These are phyloP conservation scores for Ilex aquifolium DNA, from an alignment of 257 asterid species.

Conservation along the genomic window DNA sequence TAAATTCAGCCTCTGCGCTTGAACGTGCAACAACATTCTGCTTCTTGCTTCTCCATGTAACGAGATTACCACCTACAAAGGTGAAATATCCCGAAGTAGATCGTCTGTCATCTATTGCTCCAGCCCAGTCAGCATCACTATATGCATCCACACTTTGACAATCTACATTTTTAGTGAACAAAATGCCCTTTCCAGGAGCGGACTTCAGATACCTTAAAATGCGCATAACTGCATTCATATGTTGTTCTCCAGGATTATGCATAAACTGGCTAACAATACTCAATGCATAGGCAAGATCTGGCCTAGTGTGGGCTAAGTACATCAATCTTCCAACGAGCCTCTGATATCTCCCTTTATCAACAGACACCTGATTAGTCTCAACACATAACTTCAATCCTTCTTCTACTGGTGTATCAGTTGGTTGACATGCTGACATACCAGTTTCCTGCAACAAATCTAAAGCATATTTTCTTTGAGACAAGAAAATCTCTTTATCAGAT, in stretches of 20 bases:
- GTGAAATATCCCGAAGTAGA: too few species aligned
- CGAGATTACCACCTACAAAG: too few species aligned
- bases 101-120: too few species aligned
- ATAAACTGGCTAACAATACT: too few species aligned
- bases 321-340: too few species aligned
- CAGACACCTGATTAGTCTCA: neutral
- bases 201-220: neutral
- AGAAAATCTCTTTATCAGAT: neutral
- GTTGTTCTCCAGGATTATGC: too few species aligned
- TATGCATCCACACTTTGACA: neutral
- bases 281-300: too few species aligned
- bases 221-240: too few species aligned
- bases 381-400: neutral
- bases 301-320: too few species aligned
- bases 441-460: too few species aligned
- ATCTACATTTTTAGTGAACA: neutral
- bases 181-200: neutral
- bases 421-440: neutral
- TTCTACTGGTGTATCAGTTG: neutral
- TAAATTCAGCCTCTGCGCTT: neutral
- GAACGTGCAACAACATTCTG: neutral
- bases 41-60: neutral
- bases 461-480: neutral
- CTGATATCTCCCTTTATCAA: neutral
- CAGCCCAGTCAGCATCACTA: neutral